These are phyloP conservation scores for Citrus cavaleriei DNA, from an alignment of 345 rosid genomes.

Conservation along the genomic window DNA sequence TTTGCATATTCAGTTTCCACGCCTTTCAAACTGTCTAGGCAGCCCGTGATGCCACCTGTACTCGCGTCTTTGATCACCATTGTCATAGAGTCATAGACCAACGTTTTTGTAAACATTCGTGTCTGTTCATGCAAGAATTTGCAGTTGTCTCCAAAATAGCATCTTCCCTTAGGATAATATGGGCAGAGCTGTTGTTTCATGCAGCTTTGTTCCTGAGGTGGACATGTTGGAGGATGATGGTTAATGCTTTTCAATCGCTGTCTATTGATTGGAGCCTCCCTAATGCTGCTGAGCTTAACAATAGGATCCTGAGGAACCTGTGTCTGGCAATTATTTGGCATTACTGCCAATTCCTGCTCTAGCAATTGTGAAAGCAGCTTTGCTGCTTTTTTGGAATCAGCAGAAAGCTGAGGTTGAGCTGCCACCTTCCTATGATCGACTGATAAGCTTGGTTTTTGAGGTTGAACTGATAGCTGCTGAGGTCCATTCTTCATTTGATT, in stretches of 20 bases:
- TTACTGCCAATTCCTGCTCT: neutral
- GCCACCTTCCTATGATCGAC: neutral
- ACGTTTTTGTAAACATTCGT: no score
- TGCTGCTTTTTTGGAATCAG: neutral
- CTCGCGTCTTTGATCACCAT: neutral
- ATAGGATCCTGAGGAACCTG: neutral
- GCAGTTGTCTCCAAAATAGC: slow-evolving; percentile 45
- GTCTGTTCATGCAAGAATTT: slow-evolving; percentile 39
- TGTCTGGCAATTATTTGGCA: neutral
- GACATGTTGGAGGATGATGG: neutral
- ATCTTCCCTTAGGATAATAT: slow-evolving; percentile 41
- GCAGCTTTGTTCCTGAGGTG: slow-evolving; percentile 17
- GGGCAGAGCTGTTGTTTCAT: slow-evolving; percentile 27
- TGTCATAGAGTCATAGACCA: no score
- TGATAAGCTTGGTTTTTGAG: neutral
- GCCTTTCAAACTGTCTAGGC: neutral
- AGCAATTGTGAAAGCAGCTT: neutral
- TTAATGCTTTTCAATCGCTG: slow-evolving; percentile 23
- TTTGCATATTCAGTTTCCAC: neutral
- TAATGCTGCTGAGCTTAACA: neutral
- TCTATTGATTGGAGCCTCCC: neutral
- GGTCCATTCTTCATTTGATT: slow-evolving; percentile 2
- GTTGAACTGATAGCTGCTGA: neutral
- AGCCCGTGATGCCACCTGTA: neutral
- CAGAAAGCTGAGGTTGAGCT: neutral